These are phyloP conservation scores for Pyrrhoderma lamaoense DNA, from an alignment of 1,284 basidiomycete species.

Conservation along the genomic window DNA sequence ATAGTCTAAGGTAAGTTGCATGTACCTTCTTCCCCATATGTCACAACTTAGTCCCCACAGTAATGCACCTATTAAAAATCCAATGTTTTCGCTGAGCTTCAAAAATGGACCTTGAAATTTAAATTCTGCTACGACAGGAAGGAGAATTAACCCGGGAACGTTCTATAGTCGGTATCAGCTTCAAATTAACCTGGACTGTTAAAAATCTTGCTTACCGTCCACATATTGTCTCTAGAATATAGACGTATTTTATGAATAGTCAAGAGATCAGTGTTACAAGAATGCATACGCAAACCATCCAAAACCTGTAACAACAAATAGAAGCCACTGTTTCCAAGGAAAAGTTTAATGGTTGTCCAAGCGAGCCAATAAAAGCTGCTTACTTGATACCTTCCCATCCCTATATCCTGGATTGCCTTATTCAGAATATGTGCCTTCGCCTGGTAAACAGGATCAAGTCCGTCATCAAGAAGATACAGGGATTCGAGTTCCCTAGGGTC, in stretches of 20 bases:
- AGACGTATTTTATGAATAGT: no score
- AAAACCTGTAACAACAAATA: constrained; percentile 57
- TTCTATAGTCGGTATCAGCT: constrained; percentile 29
- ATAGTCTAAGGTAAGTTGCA: no score
- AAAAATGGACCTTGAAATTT: constrained; percentile 47
- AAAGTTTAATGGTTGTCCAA: no score
- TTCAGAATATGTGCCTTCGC: constrained; percentile 59
- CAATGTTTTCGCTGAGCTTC: constrained; percentile 51
- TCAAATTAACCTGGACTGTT: constrained; percentile 1
- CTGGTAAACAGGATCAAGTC: constrained; percentile 53
- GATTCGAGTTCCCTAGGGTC: no score
- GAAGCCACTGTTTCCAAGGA: constrained; percentile 35
- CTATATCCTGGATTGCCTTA: constrained; percentile 60
- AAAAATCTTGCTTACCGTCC: constrained; percentile 33
- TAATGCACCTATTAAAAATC: constrained; percentile 58
- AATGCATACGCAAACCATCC: constrained; percentile 63
- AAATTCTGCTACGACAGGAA: constrained; percentile 52
- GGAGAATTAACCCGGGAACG: constrained; percentile 47
- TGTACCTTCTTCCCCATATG: constrained; percentile 50
- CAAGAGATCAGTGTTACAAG: no score
- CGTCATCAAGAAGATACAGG: no score
- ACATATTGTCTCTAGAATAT: constrained; percentile 35
- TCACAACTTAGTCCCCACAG: constrained; percentile 57
- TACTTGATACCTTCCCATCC: constrained; percentile 68
- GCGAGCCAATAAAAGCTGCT: constrained; percentile 16